Percentiles rank a stretch among this genome's conserved stretches.
phyloP scores from a whole-genome alignment of 768 basidiomycete species.

The Trametes maxima region DNA sequence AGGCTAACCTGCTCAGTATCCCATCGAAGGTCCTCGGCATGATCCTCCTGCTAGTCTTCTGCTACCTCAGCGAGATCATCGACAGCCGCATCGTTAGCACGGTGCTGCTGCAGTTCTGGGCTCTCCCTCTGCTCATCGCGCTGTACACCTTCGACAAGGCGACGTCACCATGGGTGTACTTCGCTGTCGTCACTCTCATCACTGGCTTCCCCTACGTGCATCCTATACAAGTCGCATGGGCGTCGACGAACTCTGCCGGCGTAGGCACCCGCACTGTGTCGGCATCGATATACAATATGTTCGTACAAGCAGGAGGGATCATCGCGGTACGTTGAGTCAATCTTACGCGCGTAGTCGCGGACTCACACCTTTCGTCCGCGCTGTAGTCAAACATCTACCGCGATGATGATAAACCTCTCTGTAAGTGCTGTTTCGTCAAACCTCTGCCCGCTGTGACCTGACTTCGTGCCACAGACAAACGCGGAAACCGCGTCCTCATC shows the following conservation, averaged over 20 bases:
- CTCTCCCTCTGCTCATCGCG: slow-evolving; percentile 60
- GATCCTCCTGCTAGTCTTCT: slow-evolving; percentile 43
- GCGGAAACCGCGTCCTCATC: slow-evolving; percentile 60
- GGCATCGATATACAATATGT: slow-evolving; percentile 62
- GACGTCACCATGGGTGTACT: slow-evolving; percentile 62
- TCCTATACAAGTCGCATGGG: slow-evolving; percentile 50
- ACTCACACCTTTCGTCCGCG: not conserved
- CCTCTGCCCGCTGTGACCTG: not conserved
- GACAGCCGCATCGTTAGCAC: slow-evolving; percentile 59
- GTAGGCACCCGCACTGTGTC: slow-evolving; percentile 55
- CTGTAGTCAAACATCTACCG: slow-evolving; percentile 56
- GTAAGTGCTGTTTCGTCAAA: slow-evolving; percentile 12
- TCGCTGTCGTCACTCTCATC: slow-evolving; percentile 54
- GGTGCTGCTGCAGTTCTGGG: slow-evolving; percentile 62
- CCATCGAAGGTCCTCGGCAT: slow-evolving; percentile 60
- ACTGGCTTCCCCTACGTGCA: slow-evolving; percentile 49
- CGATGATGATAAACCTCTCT: slow-evolving; percentile 45
- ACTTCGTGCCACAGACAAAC: slow-evolving; percentile 46
- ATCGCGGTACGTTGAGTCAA: slow-evolving; percentile 38
- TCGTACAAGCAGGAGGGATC: slow-evolving; percentile 59
- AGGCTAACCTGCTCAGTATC: slow-evolving; percentile 63
- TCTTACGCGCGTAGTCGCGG: not conserved
- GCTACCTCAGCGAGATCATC: slow-evolving; percentile 54
- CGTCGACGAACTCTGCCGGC: slow-evolving; percentile 59
- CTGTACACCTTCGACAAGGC: slow-evolving; percentile 51